These are phyloP conservation scores for Arthrobotrys conoides DNA, from an alignment of 2,329 filamentous ascomycete genomes.

Conservation along the genomic window DNA sequence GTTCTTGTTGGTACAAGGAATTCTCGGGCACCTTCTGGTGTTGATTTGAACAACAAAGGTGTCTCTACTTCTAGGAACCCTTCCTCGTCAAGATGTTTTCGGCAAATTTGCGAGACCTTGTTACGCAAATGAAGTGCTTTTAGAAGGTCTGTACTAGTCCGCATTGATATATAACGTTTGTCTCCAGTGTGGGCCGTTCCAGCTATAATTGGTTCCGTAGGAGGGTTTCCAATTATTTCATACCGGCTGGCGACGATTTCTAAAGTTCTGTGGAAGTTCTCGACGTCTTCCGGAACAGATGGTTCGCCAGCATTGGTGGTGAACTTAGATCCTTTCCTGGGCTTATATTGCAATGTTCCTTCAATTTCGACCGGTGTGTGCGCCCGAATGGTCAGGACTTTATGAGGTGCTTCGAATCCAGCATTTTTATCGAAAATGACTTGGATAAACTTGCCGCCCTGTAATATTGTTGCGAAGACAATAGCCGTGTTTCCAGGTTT, in stretches of 20 bases:
- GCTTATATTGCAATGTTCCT: slow-evolving; percentile 34
- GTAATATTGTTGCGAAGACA: slow-evolving; percentile 49
- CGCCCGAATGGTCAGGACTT: slow-evolving; percentile 16
- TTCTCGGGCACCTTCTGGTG: slow-evolving; percentile 92
- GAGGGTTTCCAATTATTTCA: slow-evolving; percentile 31
- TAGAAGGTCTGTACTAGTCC: slow-evolving; percentile 78
- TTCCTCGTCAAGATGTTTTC: slow-evolving; percentile 72
- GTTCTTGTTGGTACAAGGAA: slow-evolving; percentile 91
- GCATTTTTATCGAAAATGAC: background rate
- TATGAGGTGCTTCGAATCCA: slow-evolving; percentile 5
- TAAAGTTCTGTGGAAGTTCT: slow-evolving; percentile 13
- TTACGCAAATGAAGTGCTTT: slow-evolving; percentile 80
- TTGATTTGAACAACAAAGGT: slow-evolving; percentile 95
- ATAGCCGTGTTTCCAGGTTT: slow-evolving; percentile 45
- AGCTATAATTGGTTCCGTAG: slow-evolving; percentile 69
- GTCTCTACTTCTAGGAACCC: slow-evolving; percentile 88
- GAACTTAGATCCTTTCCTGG: background rate
- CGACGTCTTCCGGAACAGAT: background rate
- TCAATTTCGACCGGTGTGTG: slow-evolving; percentile 55
- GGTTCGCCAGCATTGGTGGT: background rate
- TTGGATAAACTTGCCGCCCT: slow-evolving; percentile 43
- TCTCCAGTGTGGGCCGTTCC: slow-evolving; percentile 79
- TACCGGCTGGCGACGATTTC: slow-evolving; percentile 21
- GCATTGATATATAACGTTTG: slow-evolving; percentile 85
- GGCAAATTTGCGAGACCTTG: slow-evolving; percentile 72